Conservation (phyloP, 371 early-diverging fungal species). For the Chytridiales sp. region DNA sequence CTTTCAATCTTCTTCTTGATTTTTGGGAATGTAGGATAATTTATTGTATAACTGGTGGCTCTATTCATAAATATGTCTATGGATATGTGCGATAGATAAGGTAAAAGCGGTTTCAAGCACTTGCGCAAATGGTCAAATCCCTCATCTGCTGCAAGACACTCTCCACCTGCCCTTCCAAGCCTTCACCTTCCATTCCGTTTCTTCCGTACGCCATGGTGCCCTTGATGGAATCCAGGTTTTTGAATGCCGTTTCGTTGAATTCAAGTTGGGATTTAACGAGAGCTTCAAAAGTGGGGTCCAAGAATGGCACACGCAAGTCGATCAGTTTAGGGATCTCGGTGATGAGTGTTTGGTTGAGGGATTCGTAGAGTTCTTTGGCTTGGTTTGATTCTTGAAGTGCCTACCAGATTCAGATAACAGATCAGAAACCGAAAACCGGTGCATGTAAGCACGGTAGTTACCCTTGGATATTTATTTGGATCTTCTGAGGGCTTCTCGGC, state of each 20-base stretch:
- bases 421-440: neutral
- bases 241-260: constrained; percentile 77
- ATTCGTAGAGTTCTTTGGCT: constrained; percentile 77
- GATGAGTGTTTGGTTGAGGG: constrained; percentile 75
- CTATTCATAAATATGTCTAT: no score
- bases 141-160: constrained; percentile 85
- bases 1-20: no score
- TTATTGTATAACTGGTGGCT: no score
- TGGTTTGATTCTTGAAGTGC: constrained; percentile 78
- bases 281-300: constrained; percentile 94
- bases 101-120: neutral
- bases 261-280: constrained; percentile 83
- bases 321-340: constrained; percentile 88
- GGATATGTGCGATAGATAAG: neutral
- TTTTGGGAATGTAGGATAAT: no score
- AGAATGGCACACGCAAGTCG: constrained; percentile 78
- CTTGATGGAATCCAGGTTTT: constrained; percentile 59
- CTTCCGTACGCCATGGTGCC: constrained; percentile 14
- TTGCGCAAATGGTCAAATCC: constrained; percentile 76
- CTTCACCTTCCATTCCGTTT: constrained; percentile 15
- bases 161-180: constrained; percentile 69
- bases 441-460: constrained; percentile 22
- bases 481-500: constrained; percentile 81
- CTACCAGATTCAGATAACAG: constrained; percentile 29
- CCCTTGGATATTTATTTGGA: constrained; percentile 64